These are phyloP conservation scores for Naganishia randhawae DNA, from an alignment of 768 basidiomycete genomes.

Conservation along the genomic window DNA sequence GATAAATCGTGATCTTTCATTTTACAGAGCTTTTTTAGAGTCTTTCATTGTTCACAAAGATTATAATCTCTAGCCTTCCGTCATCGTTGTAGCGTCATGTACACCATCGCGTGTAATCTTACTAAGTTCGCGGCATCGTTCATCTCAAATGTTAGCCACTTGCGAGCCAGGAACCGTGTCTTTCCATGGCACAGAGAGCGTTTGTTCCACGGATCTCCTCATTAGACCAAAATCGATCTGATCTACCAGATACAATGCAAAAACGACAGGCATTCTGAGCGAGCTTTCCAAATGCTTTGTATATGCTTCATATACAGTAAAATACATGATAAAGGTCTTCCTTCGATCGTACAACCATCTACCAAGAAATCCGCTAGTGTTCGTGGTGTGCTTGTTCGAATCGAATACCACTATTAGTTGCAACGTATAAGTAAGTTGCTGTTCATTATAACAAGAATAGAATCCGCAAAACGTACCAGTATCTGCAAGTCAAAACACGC, in stretches of 20 bases:
- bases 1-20: slow-evolving; percentile 7
- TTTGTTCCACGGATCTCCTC: too few relatives aligned
- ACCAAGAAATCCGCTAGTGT: not conserved
- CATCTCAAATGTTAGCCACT: not conserved
- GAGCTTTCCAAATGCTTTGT: not conserved
- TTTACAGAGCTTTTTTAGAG: not conserved
- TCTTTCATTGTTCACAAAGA: not conserved
- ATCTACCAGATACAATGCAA: not conserved
- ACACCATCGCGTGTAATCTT: not conserved
- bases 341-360: slow-evolving; percentile 8
- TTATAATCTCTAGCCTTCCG: not conserved
- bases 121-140: not conserved
- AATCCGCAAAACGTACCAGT: slow-evolving; percentile 48
- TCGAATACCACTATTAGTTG: slow-evolving; percentile 69
- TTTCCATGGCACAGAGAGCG: too few relatives aligned
- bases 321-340: not conserved
- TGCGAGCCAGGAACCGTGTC: not conserved
- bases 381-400: slow-evolving; percentile 78
- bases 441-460: too few relatives aligned
- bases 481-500: slow-evolving; percentile 35
- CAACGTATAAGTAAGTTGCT: slow-evolving; percentile 24
- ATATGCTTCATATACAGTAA: slow-evolving; percentile 15
- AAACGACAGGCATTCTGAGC: not conserved
- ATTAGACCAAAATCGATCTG: too few relatives aligned
- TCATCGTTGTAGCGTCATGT: not conserved